Evolutionary conservation across 768 basidiomycete species (phyloP), one percentile per base, ranked within the genome.

Genomic region (Krasilnikovozyma curviuscula): DNA sequence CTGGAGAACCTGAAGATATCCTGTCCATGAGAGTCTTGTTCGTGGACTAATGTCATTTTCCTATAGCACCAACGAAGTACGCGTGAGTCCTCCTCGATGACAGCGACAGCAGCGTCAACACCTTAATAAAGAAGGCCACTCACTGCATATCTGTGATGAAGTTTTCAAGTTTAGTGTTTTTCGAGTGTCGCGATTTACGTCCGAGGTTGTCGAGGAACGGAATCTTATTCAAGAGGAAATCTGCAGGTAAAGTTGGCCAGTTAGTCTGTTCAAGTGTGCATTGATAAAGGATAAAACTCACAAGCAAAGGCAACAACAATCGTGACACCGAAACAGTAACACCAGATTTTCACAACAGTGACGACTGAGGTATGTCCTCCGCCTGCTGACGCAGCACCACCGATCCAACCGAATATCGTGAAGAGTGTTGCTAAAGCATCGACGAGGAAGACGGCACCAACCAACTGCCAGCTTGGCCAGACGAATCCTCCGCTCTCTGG

Each of bases 351-450:
- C 40, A 69, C 58, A 44, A 70, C 59, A 0, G 68, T 68, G 35
- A 70, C 68, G 40, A 70, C 68, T 50, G 65, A 60, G 7, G 60
- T 64, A 54, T 61, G 61, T 5, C 57, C 59, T 24, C 55, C 50
- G 32, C 55, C 48, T 27, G 33, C 25, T n/a, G 56, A 56, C n/a
- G 27, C 58, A 13, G 61, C 48, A n/a, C 69, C 69, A 27, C 65
- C 64, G 37, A 70, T 55, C 69, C 69, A 70, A 16, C 69, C 69
- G 53, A 64, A 70, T 12, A 66, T 37, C 21, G 62, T 55, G 51
- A 70, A 69, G 43, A 70, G 54, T 7, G 63, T 64, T 2, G 69
- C 69, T 13, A 71, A 60, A 46, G 68, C 59, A 53, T 70, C 69
- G 40, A 68, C 63, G n/a, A 54, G 58, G 4, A 61, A 43, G 9